Conservation (phyloP, 306 rosid species). For the Acacia acuminata region DNA sequence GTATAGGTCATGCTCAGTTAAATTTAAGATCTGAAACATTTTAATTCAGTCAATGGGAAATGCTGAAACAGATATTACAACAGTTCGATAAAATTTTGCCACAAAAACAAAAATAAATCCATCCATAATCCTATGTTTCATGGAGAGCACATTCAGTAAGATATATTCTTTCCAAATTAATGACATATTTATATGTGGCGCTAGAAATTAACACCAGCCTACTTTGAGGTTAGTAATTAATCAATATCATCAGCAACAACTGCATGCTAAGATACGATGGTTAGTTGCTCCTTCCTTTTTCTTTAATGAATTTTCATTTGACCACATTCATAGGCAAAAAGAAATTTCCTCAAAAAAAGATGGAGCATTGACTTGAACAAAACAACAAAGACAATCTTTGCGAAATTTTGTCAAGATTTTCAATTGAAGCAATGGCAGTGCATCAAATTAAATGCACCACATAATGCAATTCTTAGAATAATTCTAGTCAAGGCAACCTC, state of each 20-base stretch:
- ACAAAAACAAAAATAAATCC: not conserved
- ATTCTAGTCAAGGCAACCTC: not conserved
- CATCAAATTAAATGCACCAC: conserved; percentile 1
- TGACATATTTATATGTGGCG: not conserved
- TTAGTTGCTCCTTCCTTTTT: not conserved
- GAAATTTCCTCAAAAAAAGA: conserved; percentile 24
- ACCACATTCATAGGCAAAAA: conserved; percentile 16
- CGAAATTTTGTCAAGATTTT: not conserved
- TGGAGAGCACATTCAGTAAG: conserved; percentile 15
- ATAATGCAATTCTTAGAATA: not conserved
- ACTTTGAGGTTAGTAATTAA: not conserved
- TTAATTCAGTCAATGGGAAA: conserved; percentile 34
- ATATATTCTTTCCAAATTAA: conserved; percentile 2
- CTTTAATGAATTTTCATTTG: not conserved
- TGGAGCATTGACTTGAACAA: conserved; percentile 15
- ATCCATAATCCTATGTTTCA: no score
- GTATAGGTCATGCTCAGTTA: conserved; percentile 90
- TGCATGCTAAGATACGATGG: conserved; percentile 7
- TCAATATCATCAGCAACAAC: not conserved
- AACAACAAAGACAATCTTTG: not conserved
- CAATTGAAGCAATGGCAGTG: not conserved
- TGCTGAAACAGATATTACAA: not conserved
- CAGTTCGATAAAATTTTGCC: conserved; percentile 7
- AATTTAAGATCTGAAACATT: conserved; percentile 82
- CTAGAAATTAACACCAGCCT: not conserved